Percentiles rank a stretch among this genome's conserved stretches.
phyloP scores from a whole-genome alignment of 176 grass and related monocot genomes.

The Rhynchospora breviuscula region DNA sequence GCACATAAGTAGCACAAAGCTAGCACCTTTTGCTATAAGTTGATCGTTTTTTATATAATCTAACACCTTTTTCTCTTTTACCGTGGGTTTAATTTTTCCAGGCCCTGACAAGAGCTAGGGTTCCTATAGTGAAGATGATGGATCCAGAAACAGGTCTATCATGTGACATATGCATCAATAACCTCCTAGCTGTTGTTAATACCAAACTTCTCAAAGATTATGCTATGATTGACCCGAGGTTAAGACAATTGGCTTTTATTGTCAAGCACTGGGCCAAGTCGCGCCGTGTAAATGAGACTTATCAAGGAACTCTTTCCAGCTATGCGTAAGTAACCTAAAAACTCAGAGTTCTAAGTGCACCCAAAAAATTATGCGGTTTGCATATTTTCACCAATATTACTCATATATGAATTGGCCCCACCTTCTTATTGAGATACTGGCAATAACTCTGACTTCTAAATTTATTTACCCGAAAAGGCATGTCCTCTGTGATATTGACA shows the following conservation, averaged over 20 bases:
- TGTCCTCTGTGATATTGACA: background rate
- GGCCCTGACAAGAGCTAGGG: constrained; percentile 93
- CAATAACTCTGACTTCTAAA: background rate
- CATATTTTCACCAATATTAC: background rate
- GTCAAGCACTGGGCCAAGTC: constrained; percentile 98
- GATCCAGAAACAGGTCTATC: constrained; percentile 85
- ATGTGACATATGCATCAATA: constrained; percentile 97
- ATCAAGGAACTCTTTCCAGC: constrained; percentile 98
- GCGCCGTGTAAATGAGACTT: constrained; percentile 91
- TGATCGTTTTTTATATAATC: constrained; percentile 4
- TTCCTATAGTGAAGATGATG: constrained; percentile 99
- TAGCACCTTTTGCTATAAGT: background rate
- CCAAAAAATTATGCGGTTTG: background rate
- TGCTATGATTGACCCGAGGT: constrained; percentile 71
- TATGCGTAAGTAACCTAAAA: constrained; percentile 69
- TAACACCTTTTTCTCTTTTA: background rate
- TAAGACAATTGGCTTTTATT: constrained; percentile 81
- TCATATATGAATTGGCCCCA: background rate
- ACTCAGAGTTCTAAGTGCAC: background rate
- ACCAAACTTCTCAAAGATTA: constrained; percentile 97
- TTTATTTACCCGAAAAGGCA: background rate
- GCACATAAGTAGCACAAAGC: background rate
- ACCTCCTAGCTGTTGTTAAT: constrained; percentile 96
- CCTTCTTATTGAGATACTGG: background rate
- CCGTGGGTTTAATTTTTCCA: constrained; percentile 31